Percentiles rank a stretch among this genome's conserved stretches.
Evolutionary conservation across 768 basidiomycete genomes (phyloP).

Genomic region (Termitomyces sp.): DNA sequence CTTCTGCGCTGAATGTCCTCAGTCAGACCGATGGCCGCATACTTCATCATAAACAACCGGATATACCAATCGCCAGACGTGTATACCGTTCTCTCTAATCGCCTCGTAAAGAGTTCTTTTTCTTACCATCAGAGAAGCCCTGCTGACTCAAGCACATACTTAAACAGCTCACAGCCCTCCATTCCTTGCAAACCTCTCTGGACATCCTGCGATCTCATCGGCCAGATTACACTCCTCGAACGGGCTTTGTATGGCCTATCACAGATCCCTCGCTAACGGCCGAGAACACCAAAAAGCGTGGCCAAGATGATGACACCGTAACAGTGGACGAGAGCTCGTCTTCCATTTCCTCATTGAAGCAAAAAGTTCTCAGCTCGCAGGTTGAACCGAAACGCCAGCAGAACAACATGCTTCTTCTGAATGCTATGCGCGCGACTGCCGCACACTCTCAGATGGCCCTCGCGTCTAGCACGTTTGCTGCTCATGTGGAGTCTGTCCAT

Average conservation of each 20-base stretch:
- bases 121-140: neutral
- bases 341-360: conserved; percentile 17
- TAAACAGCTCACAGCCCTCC: conserved; percentile 58
- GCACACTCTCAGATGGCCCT: conserved; percentile 56
- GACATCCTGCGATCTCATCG: conserved; percentile 66
- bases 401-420: conserved; percentile 62
- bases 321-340: conserved; percentile 11
- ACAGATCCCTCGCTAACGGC: conserved; percentile 45
- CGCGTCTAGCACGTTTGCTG: conserved; percentile 30
- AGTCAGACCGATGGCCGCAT: conserved; percentile 77
- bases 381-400: conserved; percentile 49
- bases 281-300: conserved; percentile 35
- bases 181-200: conserved; percentile 71
- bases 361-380: conserved; percentile 12
- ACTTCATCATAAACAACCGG: conserved; percentile 84
- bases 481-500: conserved; percentile 21
- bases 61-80: conserved; percentile 87
- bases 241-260: conserved; percentile 84
- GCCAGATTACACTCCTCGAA: conserved; percentile 80
- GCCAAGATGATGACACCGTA: conserved; percentile 19
- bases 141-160: neutral
- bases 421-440: conserved; percentile 79
- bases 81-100: conserved; percentile 78
- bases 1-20: conserved; percentile 7
- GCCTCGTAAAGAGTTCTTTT: conserved; percentile 48